Evolutionary conservation across 768 basidiomycete species (phyloP).

Genomic region (Boletus patriciae): DNA sequence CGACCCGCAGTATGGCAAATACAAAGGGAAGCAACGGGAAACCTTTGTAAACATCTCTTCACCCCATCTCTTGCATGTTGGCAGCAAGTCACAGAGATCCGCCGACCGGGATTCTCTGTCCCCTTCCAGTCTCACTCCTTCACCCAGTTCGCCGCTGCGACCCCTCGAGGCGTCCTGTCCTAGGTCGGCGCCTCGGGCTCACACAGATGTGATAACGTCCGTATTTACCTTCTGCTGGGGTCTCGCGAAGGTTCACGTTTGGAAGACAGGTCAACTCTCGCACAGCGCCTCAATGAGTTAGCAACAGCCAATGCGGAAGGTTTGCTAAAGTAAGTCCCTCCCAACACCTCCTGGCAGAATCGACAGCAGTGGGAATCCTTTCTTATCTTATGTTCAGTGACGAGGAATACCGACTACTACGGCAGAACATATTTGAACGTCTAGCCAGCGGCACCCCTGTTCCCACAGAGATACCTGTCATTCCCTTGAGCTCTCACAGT

Average conservation of each 20-base stretch:
- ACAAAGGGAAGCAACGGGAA: constrained; percentile 58
- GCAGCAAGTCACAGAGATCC: constrained; percentile 21
- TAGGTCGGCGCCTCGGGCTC: constrained; percentile 26
- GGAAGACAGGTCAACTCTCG: constrained; percentile 61
- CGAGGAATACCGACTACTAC: constrained; percentile 81
- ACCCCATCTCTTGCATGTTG: constrained; percentile 33
- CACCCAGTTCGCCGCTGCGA: constrained; percentile 24
- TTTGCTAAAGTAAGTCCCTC: constrained; percentile 59
- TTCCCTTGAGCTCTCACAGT: constrained; percentile 49
- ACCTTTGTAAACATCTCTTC: constrained; percentile 32
- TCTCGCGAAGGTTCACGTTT: constrained; percentile 14
- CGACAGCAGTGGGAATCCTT: not conserved
- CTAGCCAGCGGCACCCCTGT: constrained; percentile 58
- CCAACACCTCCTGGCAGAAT: not conserved
- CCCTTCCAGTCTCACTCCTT: constrained; percentile 13
- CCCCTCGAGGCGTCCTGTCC: constrained; percentile 25
- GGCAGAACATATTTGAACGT: constrained; percentile 83
- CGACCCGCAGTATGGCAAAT: constrained; percentile 49
- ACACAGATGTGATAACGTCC: constrained; percentile 58
- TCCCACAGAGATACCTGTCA: constrained; percentile 62
- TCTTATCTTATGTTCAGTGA: constrained; percentile 48
- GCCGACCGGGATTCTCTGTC: constrained; percentile 18
- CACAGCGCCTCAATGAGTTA: constrained; percentile 78
- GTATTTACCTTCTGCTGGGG: constrained; percentile 24
- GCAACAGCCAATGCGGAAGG: constrained; percentile 80